These are phyloP conservation scores for Porogramme epimiltina DNA, from an alignment of 1,284 basidiomycete genomes.

Conservation along the genomic window DNA sequence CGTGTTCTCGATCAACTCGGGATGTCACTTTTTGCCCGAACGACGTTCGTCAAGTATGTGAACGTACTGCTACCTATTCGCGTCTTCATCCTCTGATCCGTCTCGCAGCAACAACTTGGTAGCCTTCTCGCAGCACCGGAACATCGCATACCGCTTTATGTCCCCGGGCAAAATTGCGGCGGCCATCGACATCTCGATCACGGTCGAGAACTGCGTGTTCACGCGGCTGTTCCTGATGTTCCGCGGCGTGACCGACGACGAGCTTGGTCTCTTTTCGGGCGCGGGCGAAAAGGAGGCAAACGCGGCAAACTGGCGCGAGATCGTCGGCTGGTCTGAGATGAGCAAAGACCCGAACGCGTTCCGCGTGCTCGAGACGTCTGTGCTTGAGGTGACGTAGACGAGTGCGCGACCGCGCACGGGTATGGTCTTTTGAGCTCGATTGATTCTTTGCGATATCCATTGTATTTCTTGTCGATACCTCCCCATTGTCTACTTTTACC, in stretches of 20 bases:
- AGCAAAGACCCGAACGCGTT: slow-evolving; percentile 72
- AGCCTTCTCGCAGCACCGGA: slow-evolving; percentile 70
- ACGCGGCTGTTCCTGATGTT: slow-evolving; percentile 84
- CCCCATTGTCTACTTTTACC: slow-evolving; percentile 1
- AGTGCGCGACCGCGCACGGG: background rate
- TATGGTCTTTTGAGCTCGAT: background rate
- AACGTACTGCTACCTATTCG: background rate
- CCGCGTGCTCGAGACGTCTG: slow-evolving; percentile 74
- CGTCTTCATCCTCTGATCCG: background rate
- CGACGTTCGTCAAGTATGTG: slow-evolving; percentile 74
- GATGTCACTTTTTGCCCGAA: slow-evolving; percentile 75
- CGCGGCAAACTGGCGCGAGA: slow-evolving; percentile 72
- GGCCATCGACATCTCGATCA: slow-evolving; percentile 83
- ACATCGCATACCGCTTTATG: slow-evolving; percentile 85
- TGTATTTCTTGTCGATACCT: slow-evolving; percentile 11
- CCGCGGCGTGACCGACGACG: slow-evolving; percentile 78
- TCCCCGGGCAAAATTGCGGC: slow-evolving; percentile 73
- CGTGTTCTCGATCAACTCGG: slow-evolving; percentile 78
- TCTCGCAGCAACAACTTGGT: slow-evolving; percentile 66
- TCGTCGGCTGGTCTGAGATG: slow-evolving; percentile 76
- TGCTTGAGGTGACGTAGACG: slow-evolving; percentile 59
- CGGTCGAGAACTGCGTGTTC: slow-evolving; percentile 74
- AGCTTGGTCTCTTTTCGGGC: slow-evolving; percentile 68
- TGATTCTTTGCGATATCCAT: slow-evolving; percentile 14
- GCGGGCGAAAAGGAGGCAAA: slow-evolving; percentile 85